Base-by-base conservation (phyloP, 495 filamentous ascomycete species). In the Talaromyces ruber region DNA sequence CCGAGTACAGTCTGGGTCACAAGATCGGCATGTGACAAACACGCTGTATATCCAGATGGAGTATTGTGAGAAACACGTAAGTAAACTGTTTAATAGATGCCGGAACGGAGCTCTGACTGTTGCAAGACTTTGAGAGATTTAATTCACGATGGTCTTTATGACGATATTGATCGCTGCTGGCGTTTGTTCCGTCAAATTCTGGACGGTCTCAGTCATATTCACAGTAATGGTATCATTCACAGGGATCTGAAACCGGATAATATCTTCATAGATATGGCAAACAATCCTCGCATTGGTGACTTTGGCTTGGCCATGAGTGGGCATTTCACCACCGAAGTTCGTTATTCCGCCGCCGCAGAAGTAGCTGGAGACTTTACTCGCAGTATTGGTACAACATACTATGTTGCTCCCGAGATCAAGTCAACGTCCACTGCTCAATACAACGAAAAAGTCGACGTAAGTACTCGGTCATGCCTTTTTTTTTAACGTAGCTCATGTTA, bases 171-270 rank as follows among this genome's bases (percentile, higher is more conserved):
- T 32, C 87, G 96, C 62, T 78, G 85, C 8, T 98, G 95, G 95
- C 86, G 92, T 34, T 74, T 97, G 7, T 92, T 97, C 65, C 84
- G 94, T 11, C 95, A 98, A 70, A 88, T 97, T 12, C 79, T 97
- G 3, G 92, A 98, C 74, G 94, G 94, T 0, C 72, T 98, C 16
- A 87, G 82, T 39, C 92, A 98, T 72, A 92, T 98, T 52, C 94
- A 98, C 69, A 81, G 87, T 34, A 80, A 94, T 59, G 92, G 91
- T 51, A 96, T 98, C 65, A 93, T 98, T 22, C 94, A 98, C 68
- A 88, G 94, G 1, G 94, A 98, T 71, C 80, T 98, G n/a, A 98
- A 98, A 68, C 94, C 94, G 0, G 95, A 98, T 67, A 98, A 98
- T 64, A 85, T 98, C 54, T 98, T 98, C 74, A 94, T 98, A 66